These are phyloP conservation scores for Rubroboletus satanas DNA, from an alignment of 768 basidiomycete species.

Conservation along the genomic window DNA sequence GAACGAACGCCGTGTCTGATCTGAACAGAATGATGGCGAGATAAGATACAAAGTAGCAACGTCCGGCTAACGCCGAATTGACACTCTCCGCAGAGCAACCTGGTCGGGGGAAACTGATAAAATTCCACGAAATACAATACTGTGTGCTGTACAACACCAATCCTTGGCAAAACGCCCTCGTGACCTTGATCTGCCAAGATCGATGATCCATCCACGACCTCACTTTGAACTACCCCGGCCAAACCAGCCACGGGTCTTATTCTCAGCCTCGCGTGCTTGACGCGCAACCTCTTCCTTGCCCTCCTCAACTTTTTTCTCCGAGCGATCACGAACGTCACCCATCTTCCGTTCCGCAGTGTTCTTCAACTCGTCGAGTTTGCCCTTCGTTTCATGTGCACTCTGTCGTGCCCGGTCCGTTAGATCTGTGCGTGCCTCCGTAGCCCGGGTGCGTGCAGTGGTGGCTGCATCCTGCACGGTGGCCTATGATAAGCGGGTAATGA, in stretches of 20 bases:
- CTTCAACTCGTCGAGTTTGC: slow-evolving; percentile 24
- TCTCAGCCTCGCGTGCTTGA: slow-evolving; percentile 23
- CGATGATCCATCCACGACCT: not conserved
- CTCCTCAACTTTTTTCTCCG: slow-evolving; percentile 29
- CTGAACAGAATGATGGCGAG: not conserved
- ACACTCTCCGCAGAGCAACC: not conserved
- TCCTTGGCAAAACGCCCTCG: not conserved
- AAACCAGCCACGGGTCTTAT: slow-evolving; percentile 35
- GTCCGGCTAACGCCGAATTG: slow-evolving; percentile 2
- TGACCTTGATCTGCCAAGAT: not conserved
- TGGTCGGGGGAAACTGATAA: not conserved
- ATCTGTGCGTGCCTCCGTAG: slow-evolving; percentile 24
- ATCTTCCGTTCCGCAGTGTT: slow-evolving; percentile 24
- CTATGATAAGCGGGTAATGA: not conserved
- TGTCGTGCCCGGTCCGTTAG: slow-evolving; percentile 25
- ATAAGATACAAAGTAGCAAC: not conserved
- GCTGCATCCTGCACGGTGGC: slow-evolving; percentile 20
- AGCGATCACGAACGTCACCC: slow-evolving; percentile 20
- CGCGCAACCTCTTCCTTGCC: slow-evolving; percentile 26
- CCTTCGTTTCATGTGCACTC: slow-evolving; percentile 24
- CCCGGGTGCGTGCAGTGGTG: slow-evolving; percentile 12
- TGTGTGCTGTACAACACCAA: not conserved
- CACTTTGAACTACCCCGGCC: slow-evolving; percentile 36
- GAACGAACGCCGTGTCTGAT: not conserved
- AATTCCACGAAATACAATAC: not conserved